Percentiles rank a stretch among this genome's conserved stretches.
phyloP scores from a whole-genome alignment of 768 basidiomycete species.

The Lactarius deliciosus region DNA sequence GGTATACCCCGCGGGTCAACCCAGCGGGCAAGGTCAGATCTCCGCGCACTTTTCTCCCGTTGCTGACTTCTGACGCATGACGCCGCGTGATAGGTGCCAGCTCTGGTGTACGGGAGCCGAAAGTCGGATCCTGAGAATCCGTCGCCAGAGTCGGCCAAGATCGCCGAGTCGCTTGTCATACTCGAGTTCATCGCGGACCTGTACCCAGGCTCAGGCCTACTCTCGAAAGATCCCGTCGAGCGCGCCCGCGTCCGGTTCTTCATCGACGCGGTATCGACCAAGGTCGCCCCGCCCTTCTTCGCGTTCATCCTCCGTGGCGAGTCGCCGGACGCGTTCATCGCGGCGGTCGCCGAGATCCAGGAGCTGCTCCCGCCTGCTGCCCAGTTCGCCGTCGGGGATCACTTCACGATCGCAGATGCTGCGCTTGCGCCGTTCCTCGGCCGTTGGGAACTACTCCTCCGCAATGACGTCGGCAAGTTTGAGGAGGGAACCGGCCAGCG shows the following conservation, averaged over 20 bases:
- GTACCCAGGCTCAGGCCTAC: conserved; percentile 44
- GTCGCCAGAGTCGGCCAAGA: conserved; percentile 52
- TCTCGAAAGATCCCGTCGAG: conserved; percentile 52
- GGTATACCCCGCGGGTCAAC: conserved; percentile 63
- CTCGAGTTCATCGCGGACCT: conserved; percentile 63
- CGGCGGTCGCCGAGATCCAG: conserved; percentile 48
- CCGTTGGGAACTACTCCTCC: conserved; percentile 43
- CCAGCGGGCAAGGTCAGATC: conserved; percentile 55
- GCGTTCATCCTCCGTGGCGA: conserved; percentile 37
- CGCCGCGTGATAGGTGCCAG: conserved; percentile 51
- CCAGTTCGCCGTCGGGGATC: conserved; percentile 40
- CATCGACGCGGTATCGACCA: conserved; percentile 49
- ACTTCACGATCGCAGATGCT: conserved; percentile 60
- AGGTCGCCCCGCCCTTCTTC: conserved; percentile 40
- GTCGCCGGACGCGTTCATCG: conserved; percentile 42
- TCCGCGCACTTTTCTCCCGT: neutral
- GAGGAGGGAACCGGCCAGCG: conserved; percentile 41
- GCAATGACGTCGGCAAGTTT: conserved; percentile 51
- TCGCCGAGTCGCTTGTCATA: conserved; percentile 60
- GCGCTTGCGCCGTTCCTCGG: conserved; percentile 57
- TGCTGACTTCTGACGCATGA: neutral
- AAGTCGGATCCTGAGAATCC: conserved; percentile 51
- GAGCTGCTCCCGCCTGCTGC: conserved; percentile 44
- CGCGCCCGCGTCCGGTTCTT: conserved; percentile 60
- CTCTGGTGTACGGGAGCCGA: conserved; percentile 60